Evolutionary conservation across 2,329 filamentous ascomycete species (phyloP), one percentile per base, ranked within the genome.

Genomic region (Exophiala bonariae): DNA sequence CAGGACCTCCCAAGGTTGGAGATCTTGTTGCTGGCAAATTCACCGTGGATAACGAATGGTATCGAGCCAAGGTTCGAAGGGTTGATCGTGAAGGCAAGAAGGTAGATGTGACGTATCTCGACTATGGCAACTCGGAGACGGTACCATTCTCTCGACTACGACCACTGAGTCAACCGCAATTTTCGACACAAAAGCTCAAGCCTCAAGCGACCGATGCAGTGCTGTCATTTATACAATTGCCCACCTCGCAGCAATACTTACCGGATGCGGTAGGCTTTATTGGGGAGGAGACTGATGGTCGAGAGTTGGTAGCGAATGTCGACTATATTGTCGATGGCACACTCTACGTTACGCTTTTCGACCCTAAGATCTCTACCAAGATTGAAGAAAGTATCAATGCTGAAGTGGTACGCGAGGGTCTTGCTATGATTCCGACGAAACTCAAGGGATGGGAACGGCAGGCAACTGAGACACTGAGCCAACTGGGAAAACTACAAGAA

Each of bases 51-150:
- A 82, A 85, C 50, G 83, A 93, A 59, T 99, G 92, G 92, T 99
- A 99, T 75, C 88, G 93, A 52, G 93, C 88, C 23, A 86, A 85
- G 52, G 83, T 99, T 52, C 86, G 91, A 53, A 84, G 91, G 65
- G 96, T 97, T 69, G 93, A 99, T 72, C 89, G 93, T 53, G 80
- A 91, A 7, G 85, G 85, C 62, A 89, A 93, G 78, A 83, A 87
- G 60, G 86, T 90, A 18, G 93, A 99, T 69, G 86, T 99, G 19
- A 74, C 95, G 36, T 99, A 96, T 71, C 82, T 99, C 54, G 93
- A 99, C 74, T 99, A 95, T 69, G 93, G 93, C 61, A 99, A 99
- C 78, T 86, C 82, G 45, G 93, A 99, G 71, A 86, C 84, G 63
- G 77, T 95, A 47, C 81, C 91, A 0, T 99, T 92, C 90, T 80